phyloP scores from a whole-genome alignment of 2,329 filamentous ascomycete species.

The Paecilomyces fulvus region DNA sequence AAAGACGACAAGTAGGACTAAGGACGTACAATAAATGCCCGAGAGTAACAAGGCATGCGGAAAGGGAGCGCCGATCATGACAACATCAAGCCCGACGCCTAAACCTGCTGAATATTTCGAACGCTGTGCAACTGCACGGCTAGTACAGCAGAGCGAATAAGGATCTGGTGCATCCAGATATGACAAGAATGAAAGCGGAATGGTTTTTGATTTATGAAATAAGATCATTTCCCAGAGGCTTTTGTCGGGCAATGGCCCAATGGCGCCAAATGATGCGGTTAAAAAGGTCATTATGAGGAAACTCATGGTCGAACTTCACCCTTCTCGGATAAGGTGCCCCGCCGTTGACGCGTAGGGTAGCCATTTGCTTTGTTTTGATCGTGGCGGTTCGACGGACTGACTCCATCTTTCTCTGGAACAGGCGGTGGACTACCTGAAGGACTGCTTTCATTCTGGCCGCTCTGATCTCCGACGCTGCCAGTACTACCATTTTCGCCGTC shows the following conservation, averaged over 20 bases:
- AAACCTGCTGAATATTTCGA: not conserved
- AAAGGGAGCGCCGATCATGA: conserved; percentile 20
- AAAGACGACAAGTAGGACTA: not conserved
- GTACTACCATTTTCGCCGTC: conserved; percentile 67
- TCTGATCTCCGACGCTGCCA: conserved; percentile 41
- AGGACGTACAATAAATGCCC: conserved; percentile 6
- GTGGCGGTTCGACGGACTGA: conserved; percentile 15
- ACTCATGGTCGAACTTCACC: not conserved
- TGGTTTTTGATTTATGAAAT: conserved; percentile 11
- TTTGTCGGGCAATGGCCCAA: not conserved
- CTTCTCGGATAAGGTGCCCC: not conserved
- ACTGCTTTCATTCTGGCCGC: conserved; percentile 38
- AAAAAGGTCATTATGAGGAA: not conserved
- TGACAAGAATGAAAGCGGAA: conserved; percentile 6
- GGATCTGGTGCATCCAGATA: conserved; percentile 7
- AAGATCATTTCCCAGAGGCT: conserved; percentile 4
- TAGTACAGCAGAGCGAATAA: conserved; percentile 4
- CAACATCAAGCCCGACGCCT: conserved; percentile 16
- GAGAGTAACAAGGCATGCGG: conserved; percentile 10
- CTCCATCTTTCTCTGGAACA: conserved; percentile 22
- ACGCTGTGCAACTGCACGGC: not conserved
- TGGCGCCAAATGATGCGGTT: not conserved
- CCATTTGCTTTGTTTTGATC: conserved; percentile 3
- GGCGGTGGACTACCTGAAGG: conserved; percentile 16
- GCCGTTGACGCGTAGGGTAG: not conserved